phyloP scores from a whole-genome alignment of 2,329 filamentous ascomycete genomes.

The Xylariaceae sp. region DNA sequence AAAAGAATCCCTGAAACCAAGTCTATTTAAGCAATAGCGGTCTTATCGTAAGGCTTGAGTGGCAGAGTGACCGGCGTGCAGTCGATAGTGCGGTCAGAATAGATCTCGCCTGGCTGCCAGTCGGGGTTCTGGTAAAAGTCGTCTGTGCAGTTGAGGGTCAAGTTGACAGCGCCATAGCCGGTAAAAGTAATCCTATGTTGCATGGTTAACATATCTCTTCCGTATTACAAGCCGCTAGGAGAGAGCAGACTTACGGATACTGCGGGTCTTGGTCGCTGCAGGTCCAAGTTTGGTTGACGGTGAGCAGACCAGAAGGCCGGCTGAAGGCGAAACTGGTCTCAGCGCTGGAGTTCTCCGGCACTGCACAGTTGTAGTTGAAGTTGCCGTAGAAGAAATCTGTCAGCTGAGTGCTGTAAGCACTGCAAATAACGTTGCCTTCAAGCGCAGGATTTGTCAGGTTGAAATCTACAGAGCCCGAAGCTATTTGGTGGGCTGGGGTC shows the following conservation, averaged over 20 bases:
- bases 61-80: conserved; percentile 41
- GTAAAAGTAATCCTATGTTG: conserved; percentile 40
- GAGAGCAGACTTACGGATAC: conserved; percentile 43
- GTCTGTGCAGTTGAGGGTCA: conserved; percentile 46
- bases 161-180: conserved; percentile 41
- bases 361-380: conserved; percentile 50
- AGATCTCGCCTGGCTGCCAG: conserved; percentile 49
- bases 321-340: conserved; percentile 52
- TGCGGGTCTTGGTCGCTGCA: conserved; percentile 49
- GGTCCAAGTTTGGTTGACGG: conserved; percentile 56
- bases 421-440: conserved; percentile 47
- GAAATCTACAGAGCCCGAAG: conserved; percentile 55
- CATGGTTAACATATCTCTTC: not conserved
- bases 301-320: conserved; percentile 44
- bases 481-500: conserved; percentile 58
- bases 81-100: conserved; percentile 43
- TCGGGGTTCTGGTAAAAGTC: conserved; percentile 45
- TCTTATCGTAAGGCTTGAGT: conserved; percentile 43
- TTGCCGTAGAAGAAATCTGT: conserved; percentile 58
- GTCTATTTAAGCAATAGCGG: conserved; percentile 42
- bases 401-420: conserved; percentile 49
- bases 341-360: conserved; percentile 39
- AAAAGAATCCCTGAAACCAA: not conserved
- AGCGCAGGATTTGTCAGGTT: conserved; percentile 55
- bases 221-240: too few species aligned